Evolutionary conservation across 1,284 basidiomycete species (phyloP).

Genomic region (Pholiota adiposa): DNA sequence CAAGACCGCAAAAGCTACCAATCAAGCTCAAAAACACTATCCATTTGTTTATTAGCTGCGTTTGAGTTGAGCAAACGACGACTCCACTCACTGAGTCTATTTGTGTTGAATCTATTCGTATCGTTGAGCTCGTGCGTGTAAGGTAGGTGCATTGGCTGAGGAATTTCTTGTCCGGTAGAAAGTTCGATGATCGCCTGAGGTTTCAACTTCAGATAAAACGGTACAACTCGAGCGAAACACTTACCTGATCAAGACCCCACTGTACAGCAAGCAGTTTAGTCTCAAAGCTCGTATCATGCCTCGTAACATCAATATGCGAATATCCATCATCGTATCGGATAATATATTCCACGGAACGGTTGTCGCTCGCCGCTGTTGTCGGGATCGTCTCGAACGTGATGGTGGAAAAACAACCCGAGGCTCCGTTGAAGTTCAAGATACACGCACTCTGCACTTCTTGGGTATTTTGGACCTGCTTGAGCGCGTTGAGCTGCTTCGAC

Average conservation of each 20-base stretch:
- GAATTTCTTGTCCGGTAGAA: constrained; percentile 60
- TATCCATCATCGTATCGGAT: constrained; percentile 70
- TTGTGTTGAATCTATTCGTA: constrained; percentile 53
- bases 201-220: neutral
- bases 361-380: constrained; percentile 54
- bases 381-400: constrained; percentile 65
- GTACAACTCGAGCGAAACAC: neutral
- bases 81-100: constrained; percentile 34
- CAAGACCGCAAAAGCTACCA: constrained; percentile 64
- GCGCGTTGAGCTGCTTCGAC: constrained; percentile 32
- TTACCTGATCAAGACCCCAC: constrained; percentile 74
- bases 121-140: constrained; percentile 72
- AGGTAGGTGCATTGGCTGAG: constrained; percentile 68
- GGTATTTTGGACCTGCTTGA: constrained; percentile 38
- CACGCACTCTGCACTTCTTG: neutral
- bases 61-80: constrained; percentile 44
- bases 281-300: constrained; percentile 74
- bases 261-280: constrained; percentile 72
- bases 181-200: constrained; percentile 50
- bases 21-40: constrained; percentile 29
- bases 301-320: constrained; percentile 66
- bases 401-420: constrained; percentile 74
- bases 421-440: constrained; percentile 63
- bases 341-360: constrained; percentile 64
- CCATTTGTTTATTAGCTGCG: neutral